Base-by-base conservation (phyloP, 345 rosid genomes). In the Eutrema heterophyllum region DNA sequence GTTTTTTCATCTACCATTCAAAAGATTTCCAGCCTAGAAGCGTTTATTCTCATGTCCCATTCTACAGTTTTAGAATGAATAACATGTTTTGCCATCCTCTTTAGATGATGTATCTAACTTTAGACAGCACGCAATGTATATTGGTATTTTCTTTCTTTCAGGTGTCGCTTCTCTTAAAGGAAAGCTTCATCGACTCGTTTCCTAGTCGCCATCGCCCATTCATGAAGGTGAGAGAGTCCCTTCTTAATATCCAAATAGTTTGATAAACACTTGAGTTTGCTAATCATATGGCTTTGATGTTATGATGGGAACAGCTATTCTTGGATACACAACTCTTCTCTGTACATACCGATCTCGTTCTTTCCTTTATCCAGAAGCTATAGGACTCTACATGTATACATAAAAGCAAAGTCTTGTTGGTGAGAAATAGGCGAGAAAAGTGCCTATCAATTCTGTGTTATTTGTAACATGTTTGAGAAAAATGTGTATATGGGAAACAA, bases 291-390 rank as follows among this genome's bases (percentile, higher is more conserved):
- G 49, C 43, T 71, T 74, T 50, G 33, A 24, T 78, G 49, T 44
- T 52, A 51, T 59, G 64, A 40, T 61, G 41, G 35, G 35, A 70
- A 61, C 96, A 91, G 96, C 87, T 73, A 58, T 91, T 91, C 30
- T 82, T 88, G 84, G 98, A 91, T 74, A 94, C 98, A 9, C 98
- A 94, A 74, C 93, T 91, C 80, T 94, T 94, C 87, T 87, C 97
- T 59, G 96, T 91, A 77, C 97, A 89, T 72, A 94, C 98, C 45
- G 97, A 94, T 87, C 90, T 86, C 13, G 90, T 87, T 63, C 98
- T 88, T 64, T 91, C 98, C 15, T 91, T 85, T 76, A 83, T 87
- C 79, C 98, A 94, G 86, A 94, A 91, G 89, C 92, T 91, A 65
- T 91, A 86, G 85, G 16, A 57, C 4, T 15, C 27, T 26, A 41